Conservation (phyloP, 1,139 yeast species). For the Torulaspora pretoriensis region DNA sequence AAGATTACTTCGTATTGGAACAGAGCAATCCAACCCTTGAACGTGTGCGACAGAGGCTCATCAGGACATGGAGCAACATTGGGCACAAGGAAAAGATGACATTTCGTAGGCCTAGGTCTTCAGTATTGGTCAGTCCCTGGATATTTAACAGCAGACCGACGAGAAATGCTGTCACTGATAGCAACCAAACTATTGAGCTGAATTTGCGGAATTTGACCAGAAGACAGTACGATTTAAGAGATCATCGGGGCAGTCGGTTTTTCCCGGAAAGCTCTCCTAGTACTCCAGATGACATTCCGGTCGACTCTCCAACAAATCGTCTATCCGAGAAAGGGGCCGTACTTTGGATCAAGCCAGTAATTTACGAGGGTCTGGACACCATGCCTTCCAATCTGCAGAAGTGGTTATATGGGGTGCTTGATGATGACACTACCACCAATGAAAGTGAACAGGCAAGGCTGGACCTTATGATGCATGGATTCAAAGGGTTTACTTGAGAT, state of each 20-base stretch:
- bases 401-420: constrained; percentile 20
- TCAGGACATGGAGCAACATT: constrained; percentile 5
- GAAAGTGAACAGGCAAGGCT: constrained; percentile 14
- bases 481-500: constrained; percentile 18
- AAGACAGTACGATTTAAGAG: constrained; percentile 2
- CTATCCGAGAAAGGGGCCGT: too few species aligned
- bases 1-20: constrained; percentile 3
- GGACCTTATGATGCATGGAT: constrained; percentile 27
- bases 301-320: background rate
- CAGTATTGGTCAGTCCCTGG: constrained; percentile 4
- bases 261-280: constrained; percentile 7
- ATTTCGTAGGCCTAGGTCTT: background rate
- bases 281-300: background rate
- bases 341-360: constrained; percentile 11
- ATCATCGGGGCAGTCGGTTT: constrained; percentile 15
- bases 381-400: constrained; percentile 20
- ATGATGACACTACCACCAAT: constrained; percentile 1
- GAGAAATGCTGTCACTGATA: background rate
- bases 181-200: background rate
- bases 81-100: background rate
- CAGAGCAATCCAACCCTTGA: constrained; percentile 4
- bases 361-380: constrained; percentile 16
- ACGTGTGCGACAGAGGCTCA: constrained; percentile 1
- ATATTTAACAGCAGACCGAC: constrained; percentile 7
- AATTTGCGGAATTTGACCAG: background rate